Evolutionary conservation across 345 rosid genomes (phyloP), one percentile per base, ranked within the genome.

Genomic region (Lumnitzera littorea): DNA sequence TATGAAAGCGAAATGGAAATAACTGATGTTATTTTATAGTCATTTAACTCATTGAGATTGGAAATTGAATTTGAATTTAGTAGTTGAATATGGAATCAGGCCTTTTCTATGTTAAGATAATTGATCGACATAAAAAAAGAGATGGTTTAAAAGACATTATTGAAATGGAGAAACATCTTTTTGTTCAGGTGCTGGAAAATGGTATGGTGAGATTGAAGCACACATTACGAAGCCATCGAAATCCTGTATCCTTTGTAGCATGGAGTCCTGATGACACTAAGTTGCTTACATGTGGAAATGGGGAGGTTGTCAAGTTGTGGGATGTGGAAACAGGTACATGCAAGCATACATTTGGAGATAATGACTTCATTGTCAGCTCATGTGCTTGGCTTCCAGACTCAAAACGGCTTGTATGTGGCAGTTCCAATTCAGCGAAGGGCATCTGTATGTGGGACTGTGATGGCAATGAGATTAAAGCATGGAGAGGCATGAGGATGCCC

Each of bases 321-420:
- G 96, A 92, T 67, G 88, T 84, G 75, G 89, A 84, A 65, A 81
- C 90, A 69, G 96, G 96, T 81, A 73, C 77, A 70, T 85, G 94
- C 83, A 78, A 66, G 77, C 88, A 78, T 78, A 92, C 96, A 66
- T 87, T 85, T 81, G 96, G 94, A 65, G 91, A 85, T 69, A 72
- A 73, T 56, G 85, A 78, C 77, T 89, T 87, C 82, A 68, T 79
- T 20, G 89, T 87, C 68, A 84, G 96, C 82, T 87, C 96, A 53
- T 89, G 96, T 75, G 94, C 96, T 72, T 92, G 96, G 96, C 87
- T 89, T 80, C 96, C 96, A 46, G 94, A 89, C 83, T 92, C 96
- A 69, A 80, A 79, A 63, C 82, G 78, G 69, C 79, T 89, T 68
- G 88, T 87, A 16, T 89, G 91, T 74, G 96, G 96, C 77, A 85